Evolutionary conservation across 805 yeast genomes (phyloP).

Genomic region (Lipomyces chichibuensis): DNA sequence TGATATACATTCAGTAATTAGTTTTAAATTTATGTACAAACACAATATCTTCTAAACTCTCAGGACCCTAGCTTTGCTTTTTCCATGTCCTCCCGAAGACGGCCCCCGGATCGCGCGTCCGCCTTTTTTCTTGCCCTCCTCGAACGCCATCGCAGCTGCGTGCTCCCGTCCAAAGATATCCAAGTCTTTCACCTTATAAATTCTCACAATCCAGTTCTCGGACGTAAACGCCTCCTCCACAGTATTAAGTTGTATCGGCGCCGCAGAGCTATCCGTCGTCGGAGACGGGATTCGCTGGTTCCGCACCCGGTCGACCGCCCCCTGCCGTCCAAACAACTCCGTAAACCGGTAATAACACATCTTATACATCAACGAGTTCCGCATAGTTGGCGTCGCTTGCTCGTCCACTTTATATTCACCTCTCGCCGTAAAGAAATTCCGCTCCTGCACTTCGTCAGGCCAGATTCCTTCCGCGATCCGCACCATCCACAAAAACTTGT

Average conservation of each 20-base stretch:
- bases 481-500: slow-evolving; percentile 98
- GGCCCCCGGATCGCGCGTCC: slow-evolving; percentile 4
- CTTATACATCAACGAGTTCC: slow-evolving; percentile 88
- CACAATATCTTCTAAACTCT: slow-evolving; percentile 12
- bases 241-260: slow-evolving; percentile 62
- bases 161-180: slow-evolving; percentile 83
- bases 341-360: slow-evolving; percentile 87
- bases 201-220: slow-evolving; percentile 95
- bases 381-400: slow-evolving; percentile 82
- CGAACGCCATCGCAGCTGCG: slow-evolving; percentile 33
- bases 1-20: neutral
- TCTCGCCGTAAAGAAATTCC: slow-evolving; percentile 75
- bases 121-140: slow-evolving; percentile 26
- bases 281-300: slow-evolving; percentile 65
- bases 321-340: slow-evolving; percentile 64
- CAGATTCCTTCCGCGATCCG: slow-evolving; percentile 98
- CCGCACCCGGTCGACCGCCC: slow-evolving; percentile 83
- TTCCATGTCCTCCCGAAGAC: slow-evolving; percentile 16
- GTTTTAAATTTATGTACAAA: neutral
- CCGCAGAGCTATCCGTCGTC: slow-evolving; percentile 35
- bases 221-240: slow-evolving; percentile 94
- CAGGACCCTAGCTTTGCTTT: slow-evolving; percentile 26
- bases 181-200: slow-evolving; percentile 85
- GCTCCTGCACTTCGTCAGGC: slow-evolving; percentile 96
- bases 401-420: slow-evolving; percentile 91